Evolutionary conservation across 1,284 basidiomycete genomes (phyloP), one percentile per base, ranked within the genome.

Genomic region (Mycosarcoma mackinlayi): DNA sequence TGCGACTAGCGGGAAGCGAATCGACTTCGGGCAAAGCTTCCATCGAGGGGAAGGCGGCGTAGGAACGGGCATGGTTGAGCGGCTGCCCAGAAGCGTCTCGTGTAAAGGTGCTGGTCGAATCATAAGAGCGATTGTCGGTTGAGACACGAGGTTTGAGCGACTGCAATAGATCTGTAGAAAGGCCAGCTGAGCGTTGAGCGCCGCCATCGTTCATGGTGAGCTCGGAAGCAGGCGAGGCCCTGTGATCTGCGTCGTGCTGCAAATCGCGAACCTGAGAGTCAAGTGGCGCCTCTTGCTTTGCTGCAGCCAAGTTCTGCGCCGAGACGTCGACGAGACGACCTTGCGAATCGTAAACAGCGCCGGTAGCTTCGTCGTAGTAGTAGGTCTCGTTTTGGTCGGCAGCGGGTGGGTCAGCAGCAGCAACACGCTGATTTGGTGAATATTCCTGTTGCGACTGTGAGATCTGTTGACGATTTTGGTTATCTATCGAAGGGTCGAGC

Each of bases 281-380:
- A 14, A 42, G 10, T 1, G 50, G 35, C 13, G 14, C 41, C 5
- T 50, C 49, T 21, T 33, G 21, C 8, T 38, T 21, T 25, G 40
- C 42, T 7, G 42, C 30, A 4, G 46, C 50, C 6, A 64, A 30
- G 23, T 40, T 58, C 10, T 64, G 62, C 1, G 55, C 55, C 25
- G 67, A 68, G 38, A 78, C 68, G 34, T 78, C 54, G 23, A 79
- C 77, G 14, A 77, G 65, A 13, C 72, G 46, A 33, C 77, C 77
- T 38, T 73, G 68, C 0, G 72, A 56, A 30, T 79, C 77, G 33
- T 79, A 79, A 13, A 79, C 75, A 4, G 75, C 76, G 11, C 77
- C 77, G 19, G 77, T 79, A 8, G 72, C 69, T 38, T 79, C 72
- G 39, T 79, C 77, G 40, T 65, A 76, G 62, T 79, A 79, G 58